A percentile compares a stretch with the other conserved stretches of the same genome.
phyloP scores from a whole-genome alignment of 2,329 filamentous ascomycete genomes.

The Lecanosticta acicola region DNA sequence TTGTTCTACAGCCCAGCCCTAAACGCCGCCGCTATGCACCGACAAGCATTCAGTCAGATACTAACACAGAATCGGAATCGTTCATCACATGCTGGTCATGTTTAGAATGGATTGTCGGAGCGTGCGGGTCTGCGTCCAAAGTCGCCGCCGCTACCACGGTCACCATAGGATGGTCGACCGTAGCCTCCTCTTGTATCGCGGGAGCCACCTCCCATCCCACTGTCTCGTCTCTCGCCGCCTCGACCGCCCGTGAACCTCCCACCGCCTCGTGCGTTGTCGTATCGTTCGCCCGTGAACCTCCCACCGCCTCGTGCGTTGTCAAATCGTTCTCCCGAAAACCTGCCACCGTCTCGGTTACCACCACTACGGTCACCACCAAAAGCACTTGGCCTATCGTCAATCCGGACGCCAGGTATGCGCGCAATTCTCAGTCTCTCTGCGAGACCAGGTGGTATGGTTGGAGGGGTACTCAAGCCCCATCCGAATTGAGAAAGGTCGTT shows the following conservation, averaged over 20 bases:
- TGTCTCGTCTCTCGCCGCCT: no score
- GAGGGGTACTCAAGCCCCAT: slow-evolving; percentile 50
- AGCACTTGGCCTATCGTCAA: slow-evolving; percentile 15
- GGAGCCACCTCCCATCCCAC: no score
- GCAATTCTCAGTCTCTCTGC: slow-evolving; percentile 28
- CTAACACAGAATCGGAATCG: neutral
- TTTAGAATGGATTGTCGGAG: no score
- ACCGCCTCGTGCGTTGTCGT: no score
- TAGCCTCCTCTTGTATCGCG: no score
- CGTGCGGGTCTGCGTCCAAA: no score
- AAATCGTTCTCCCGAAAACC: no score
- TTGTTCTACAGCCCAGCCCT: neutral
- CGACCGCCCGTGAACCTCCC: no score
- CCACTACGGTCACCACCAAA: slow-evolving; percentile 10
- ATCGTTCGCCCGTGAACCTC: no score
- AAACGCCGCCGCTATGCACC: slow-evolving; percentile 4
- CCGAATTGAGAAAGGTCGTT: slow-evolving; percentile 50
- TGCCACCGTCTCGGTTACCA: slow-evolving; percentile 10
- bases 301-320: no score
- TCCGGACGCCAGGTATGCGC: slow-evolving; percentile 27
- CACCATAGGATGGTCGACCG: no score
- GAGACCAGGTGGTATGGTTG: slow-evolving; percentile 33
- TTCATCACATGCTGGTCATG: neutral
- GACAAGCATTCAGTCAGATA: neutral
- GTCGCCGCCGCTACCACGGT: slow-evolving; percentile 19